Evolutionary conservation across 768 basidiomycete genomes (phyloP).

Genomic region (Hortiboletus campestris): DNA sequence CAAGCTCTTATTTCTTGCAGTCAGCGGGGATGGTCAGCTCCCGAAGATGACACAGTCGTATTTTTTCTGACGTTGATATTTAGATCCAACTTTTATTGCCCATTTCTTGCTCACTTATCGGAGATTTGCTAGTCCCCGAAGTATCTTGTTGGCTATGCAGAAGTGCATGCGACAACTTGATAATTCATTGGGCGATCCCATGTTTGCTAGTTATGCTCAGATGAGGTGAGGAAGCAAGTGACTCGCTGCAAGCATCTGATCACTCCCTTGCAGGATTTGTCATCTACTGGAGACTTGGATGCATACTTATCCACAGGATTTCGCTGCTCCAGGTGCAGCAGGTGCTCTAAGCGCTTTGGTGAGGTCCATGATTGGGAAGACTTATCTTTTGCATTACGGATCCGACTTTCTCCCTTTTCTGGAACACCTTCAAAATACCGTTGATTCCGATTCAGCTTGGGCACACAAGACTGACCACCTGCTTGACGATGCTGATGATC

Average conservation of each 20-base stretch:
- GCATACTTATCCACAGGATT: conserved; percentile 71
- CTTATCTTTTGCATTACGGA: conserved; percentile 81
- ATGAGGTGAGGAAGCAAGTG: conserved; percentile 56
- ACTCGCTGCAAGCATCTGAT: conserved; percentile 5
- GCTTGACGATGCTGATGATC: conserved; percentile 62
- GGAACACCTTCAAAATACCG: conserved; percentile 58
- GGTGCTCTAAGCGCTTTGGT: conserved; percentile 74
- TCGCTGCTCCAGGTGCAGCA: conserved; percentile 70
- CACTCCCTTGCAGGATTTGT: conserved; percentile 57
- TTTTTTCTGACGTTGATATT: conserved; percentile 10
- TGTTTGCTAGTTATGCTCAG: conserved; percentile 86
- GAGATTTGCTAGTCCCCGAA: conserved; percentile 76
- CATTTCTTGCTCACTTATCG: conserved; percentile 85
- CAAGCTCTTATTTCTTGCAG: conserved; percentile 76
- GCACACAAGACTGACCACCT: conserved; percentile 62
- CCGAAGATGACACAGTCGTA: conserved; percentile 1
- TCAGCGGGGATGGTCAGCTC: conserved; percentile 76
- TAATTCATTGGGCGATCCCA: conserved; percentile 69
- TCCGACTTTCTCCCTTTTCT: conserved; percentile 81
- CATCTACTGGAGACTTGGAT: conserved; percentile 79
- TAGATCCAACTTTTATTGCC: conserved; percentile 74
- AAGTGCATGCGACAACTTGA: conserved; percentile 80
- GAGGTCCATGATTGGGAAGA: conserved; percentile 76
- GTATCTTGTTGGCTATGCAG: conserved; percentile 82
- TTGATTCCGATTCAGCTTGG: conserved; percentile 74